Conservation (phyloP, 2,329 filamentous ascomycete species). For the Talaromyces sp. region DNA sequence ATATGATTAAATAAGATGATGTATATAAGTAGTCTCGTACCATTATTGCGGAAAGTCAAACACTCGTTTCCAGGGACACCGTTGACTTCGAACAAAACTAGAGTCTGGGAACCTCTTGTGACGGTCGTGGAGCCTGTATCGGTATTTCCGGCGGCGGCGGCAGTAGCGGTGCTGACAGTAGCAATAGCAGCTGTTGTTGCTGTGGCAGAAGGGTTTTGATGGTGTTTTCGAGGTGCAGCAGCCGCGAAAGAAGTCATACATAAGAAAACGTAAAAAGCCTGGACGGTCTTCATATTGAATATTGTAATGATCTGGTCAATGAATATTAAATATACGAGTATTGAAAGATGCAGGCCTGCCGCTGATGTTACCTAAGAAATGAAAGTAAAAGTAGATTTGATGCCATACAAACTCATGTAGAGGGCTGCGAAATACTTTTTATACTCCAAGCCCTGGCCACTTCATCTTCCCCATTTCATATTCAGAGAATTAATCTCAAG, state of each 20-base stretch:
- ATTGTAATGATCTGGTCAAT: background rate
- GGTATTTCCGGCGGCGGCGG: background rate
- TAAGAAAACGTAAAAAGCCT: background rate
- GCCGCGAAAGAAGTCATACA: background rate
- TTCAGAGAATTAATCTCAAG: no score
- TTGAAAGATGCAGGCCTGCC: background rate
- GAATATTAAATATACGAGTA: background rate
- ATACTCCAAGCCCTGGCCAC: background rate
- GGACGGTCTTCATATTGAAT: background rate
- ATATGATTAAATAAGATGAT: background rate
- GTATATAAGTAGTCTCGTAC: background rate
- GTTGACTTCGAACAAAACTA: background rate
- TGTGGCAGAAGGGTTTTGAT: background rate
- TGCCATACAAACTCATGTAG: background rate
- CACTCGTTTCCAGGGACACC: background rate
- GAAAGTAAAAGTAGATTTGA: background rate
- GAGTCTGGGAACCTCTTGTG: background rate
- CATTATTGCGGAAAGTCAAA: background rate
- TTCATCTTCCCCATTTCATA: no score
- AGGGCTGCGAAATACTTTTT: background rate
- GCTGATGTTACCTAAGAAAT: background rate
- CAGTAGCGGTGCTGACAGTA: background rate
- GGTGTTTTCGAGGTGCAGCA: background rate
- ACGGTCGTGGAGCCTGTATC: background rate
- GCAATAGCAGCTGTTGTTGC: background rate